Conservation (phyloP, 352 stramenopile genomes). For the Phytophthora megakarya region DNA sequence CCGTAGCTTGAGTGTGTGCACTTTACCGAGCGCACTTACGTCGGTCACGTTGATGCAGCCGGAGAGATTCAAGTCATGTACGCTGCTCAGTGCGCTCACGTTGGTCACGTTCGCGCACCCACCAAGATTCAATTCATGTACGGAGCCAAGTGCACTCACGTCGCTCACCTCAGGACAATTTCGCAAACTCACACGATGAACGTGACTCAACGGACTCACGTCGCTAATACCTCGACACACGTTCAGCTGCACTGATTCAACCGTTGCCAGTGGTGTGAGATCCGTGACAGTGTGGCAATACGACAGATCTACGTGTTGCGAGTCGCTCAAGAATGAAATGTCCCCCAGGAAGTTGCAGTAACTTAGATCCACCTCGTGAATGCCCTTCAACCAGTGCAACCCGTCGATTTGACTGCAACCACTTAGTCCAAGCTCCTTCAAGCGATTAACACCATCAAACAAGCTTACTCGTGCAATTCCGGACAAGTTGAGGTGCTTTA, state of each 20-base stretch:
- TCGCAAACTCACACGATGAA: conserved; percentile 54
- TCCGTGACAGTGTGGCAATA: conserved; percentile 70
- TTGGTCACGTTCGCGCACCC: conserved; percentile 52
- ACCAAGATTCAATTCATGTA: conserved; percentile 66
- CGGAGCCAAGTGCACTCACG: conserved; percentile 45
- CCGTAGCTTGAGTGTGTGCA: conserved; percentile 56
- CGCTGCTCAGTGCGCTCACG: conserved; percentile 43
- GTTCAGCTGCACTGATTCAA: conserved; percentile 61
- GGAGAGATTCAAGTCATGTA: conserved; percentile 55
- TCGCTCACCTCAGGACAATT: conserved; percentile 62
- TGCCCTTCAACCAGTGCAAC: conserved; percentile 42
- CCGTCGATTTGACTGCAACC: conserved; percentile 58
- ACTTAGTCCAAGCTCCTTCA: conserved; percentile 62
- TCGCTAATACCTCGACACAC: conserved; percentile 61
- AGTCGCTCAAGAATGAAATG: conserved; percentile 45
- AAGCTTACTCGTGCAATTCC: conserved; percentile 53
- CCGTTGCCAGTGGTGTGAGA: conserved; percentile 49
- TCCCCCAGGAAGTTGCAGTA: conserved; percentile 70
- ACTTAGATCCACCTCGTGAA: conserved; percentile 60
- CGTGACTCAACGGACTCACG: conserved; percentile 45
- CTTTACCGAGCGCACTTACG: conserved; percentile 46
- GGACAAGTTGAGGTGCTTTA: conserved; percentile 56
- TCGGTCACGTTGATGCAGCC: conserved; percentile 69
- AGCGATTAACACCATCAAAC: conserved; percentile 54
- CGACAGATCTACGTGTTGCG: conserved; percentile 58